Conservation (phyloP, 371 early-diverging fungal genomes). For the Basidiobolus meristosporus region DNA sequence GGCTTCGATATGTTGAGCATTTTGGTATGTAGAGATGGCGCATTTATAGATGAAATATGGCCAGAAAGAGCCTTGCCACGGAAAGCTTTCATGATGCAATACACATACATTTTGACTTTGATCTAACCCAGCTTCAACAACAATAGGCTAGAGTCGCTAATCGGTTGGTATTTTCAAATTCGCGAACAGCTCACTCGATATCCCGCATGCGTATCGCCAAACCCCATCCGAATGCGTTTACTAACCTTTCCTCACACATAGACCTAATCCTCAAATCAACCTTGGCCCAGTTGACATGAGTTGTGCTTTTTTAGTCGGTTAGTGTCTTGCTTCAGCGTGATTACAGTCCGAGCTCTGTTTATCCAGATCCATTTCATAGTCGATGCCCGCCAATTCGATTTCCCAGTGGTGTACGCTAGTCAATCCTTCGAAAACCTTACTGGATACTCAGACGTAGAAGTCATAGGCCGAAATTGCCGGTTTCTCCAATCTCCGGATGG, state of each 20-base stretch:
- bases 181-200: no score
- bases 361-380: slow-evolving; percentile 1
- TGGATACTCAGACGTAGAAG: slow-evolving; percentile 24
- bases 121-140: no score
- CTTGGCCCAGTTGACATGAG: slow-evolving; percentile 33
- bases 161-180: no score
- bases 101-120: no score
- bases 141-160: no score
- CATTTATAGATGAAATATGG: slow-evolving; percentile 1
- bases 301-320: slow-evolving; percentile 17
- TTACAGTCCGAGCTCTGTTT: no score
- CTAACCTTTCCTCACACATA: background rate
- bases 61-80: no score
- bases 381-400: slow-evolving; percentile 17
- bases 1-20: slow-evolving; percentile 43
- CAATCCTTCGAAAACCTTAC: slow-evolving; percentile 34
- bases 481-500: slow-evolving; percentile 35
- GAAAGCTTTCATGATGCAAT: no score
- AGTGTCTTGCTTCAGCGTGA: background rate
- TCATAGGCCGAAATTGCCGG: slow-evolving; percentile 35
- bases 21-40: slow-evolving; percentile 15
- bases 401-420: slow-evolving; percentile 27
- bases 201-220: no score
- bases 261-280: slow-evolving; percentile 25
- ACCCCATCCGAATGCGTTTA: no score